Base-by-base conservation (phyloP, 148 eudicot genomes). In the Rhododendron simsii region DNA sequence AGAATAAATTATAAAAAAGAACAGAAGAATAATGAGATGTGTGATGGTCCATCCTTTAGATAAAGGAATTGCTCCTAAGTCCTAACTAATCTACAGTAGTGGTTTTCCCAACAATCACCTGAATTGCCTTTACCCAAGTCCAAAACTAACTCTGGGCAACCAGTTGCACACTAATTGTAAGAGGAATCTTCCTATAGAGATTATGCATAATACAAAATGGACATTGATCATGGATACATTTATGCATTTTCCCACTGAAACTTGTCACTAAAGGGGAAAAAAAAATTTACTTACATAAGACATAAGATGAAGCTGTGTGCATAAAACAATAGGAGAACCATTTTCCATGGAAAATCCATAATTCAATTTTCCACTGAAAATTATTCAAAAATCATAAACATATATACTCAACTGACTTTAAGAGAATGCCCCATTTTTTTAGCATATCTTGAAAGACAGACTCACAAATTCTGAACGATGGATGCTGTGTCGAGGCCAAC, bases 381-480 rank as follows among this genome's bases (percentile, higher is more conserved):
- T 71, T 30, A 71, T 30, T 67, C 28, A 4, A 12, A 71, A 28
- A 71, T 10, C 7, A 0, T 30, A 13, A 28, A 69, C 37, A 69
- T 28, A 67, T 20, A 11, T 37, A 71, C 76, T 39, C 45, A 74
- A 75, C 79, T 35, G 26, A 75, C 79, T 67, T 11, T n/a, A 3
- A 44, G 16, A 45, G 30, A n/a, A 44, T 45, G 51, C 80, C 81
- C 28, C 1, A 3, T 12, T 23, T 20, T 33, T 14, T 13, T 13
- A 7, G 76, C 20, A 3, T 71, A 20, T 78, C n/a, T 45, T 1
- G 81, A 45, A 78, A 78, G 48, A 30, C 81, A 45, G 80, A 85
- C 95, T 90, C 88, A 95, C 98, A 86, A 93, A 90, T 87, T 95
- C 98, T 55, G 95, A 93, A 47, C 95, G 98, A 88, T 94, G 98